These are phyloP conservation scores for Chlamydomonas applanata DNA, from an alignment of 139 green algal species.

Conservation along the genomic window DNA sequence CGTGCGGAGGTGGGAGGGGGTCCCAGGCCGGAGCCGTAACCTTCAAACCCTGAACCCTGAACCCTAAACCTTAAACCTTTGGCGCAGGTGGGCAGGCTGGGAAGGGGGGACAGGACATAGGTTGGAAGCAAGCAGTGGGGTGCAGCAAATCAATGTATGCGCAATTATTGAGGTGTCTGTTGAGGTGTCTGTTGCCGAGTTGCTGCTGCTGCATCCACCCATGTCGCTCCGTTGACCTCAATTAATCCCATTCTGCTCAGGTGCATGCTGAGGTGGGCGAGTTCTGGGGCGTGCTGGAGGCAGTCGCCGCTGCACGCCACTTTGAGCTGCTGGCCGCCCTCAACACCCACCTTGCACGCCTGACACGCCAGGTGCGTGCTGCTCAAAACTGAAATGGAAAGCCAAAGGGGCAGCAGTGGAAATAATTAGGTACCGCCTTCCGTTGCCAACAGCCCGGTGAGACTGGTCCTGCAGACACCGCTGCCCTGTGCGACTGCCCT, in stretches of 20 bases:
- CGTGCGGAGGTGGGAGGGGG: background rate
- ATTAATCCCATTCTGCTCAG: slow-evolving; percentile 13
- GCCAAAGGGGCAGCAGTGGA: slow-evolving; percentile 52
- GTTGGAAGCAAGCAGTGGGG: too few species aligned
- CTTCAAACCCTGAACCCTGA: too few species aligned
- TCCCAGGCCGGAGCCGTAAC: too few species aligned
- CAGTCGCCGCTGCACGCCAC: slow-evolving; percentile 55
- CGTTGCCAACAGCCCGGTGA: background rate
- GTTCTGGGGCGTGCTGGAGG: slow-evolving; percentile 71
- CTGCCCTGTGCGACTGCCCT: too few species aligned
- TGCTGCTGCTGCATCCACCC: too few species aligned
- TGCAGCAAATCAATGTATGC: too few species aligned
- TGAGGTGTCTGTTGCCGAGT: background rate
- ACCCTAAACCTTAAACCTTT: background rate
- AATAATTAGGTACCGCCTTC: background rate
- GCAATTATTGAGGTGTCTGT: too few species aligned
- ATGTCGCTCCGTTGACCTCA: background rate
- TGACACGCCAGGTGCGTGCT: background rate
- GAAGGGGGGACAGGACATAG: too few species aligned
- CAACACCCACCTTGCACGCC: slow-evolving; percentile 49
- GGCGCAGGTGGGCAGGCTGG: background rate
- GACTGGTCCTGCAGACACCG: background rate
- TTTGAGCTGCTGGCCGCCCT: slow-evolving; percentile 49
- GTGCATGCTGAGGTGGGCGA: slow-evolving; percentile 60
- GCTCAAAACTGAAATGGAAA: slow-evolving; percentile 31